Conservation (phyloP, 2,329 filamentous ascomycete genomes). For the Beauveria sp. region DNA sequence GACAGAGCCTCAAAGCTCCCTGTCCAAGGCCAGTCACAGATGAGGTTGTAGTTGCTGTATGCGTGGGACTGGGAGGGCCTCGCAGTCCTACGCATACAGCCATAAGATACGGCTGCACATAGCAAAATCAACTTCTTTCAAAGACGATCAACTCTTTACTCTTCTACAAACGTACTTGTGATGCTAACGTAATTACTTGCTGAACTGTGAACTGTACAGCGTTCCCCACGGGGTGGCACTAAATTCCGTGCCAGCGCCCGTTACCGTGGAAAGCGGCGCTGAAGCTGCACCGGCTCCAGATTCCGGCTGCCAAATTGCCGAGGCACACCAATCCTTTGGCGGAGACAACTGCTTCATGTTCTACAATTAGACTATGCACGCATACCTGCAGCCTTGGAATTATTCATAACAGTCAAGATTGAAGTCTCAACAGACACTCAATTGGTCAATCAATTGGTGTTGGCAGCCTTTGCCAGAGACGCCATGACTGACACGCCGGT, state of each 20-base stretch:
- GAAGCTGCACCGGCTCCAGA: neutral
- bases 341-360: neutral
- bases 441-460: neutral
- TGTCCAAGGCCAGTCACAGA: neutral
- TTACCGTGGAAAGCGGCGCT: neutral
- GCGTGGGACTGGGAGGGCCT: no score
- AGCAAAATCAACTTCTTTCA: neutral
- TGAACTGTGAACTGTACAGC: neutral
- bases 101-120: neutral
- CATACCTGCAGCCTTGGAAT: neutral
- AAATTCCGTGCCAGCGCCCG: neutral
- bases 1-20: slow-evolving; percentile 64
- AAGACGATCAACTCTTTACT: no score
- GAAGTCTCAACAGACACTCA: neutral
- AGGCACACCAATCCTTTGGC: neutral
- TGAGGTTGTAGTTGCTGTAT: neutral
- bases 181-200: neutral
- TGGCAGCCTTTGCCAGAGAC: neutral
- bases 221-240: neutral
- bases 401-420: no score
- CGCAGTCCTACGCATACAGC: no score
- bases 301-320: neutral
- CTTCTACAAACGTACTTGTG: neutral
- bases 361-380: neutral
- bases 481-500: neutral